A percentile compares a stretch with the other conserved stretches of the same genome.
Conservation (phyloP, 192 early-diverging fungal genomes). For the Phycomyces nitens region DNA sequence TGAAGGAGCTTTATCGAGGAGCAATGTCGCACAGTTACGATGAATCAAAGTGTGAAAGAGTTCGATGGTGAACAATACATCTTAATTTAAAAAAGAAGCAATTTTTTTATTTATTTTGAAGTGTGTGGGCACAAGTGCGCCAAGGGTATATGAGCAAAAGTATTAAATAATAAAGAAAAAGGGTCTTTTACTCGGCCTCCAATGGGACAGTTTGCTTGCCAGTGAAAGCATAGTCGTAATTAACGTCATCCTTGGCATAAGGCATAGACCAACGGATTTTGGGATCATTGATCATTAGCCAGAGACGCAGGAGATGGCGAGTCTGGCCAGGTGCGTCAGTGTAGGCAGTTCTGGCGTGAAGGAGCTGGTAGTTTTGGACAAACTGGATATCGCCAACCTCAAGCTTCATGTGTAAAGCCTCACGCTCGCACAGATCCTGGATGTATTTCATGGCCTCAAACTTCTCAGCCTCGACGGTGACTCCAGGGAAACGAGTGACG, state of each 20-base stretch:
- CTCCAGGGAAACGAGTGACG: conserved; percentile 27
- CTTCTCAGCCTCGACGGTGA: conserved; percentile 23
- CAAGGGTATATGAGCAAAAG: no score
- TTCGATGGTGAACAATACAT: conserved; percentile 16
- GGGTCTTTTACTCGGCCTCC: conserved; percentile 20
- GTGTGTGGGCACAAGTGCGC: no score
- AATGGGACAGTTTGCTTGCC: conserved; percentile 20
- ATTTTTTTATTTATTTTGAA: no score
- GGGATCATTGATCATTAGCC: conserved; percentile 22
- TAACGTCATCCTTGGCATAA: conserved; percentile 16
- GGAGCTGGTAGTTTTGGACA: conserved; percentile 38
- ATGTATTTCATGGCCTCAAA: conserved; percentile 41
- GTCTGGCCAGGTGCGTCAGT: conserved; percentile 14
- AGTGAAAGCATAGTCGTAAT: conserved; percentile 14
- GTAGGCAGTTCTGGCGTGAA: conserved; percentile 38
- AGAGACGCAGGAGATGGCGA: conserved; percentile 32
- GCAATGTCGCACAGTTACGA: conserved; percentile 52
- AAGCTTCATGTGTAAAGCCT: conserved; percentile 32
- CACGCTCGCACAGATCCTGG: conserved; percentile 25
- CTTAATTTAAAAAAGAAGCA: background rate
- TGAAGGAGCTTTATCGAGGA: conserved; percentile 53
- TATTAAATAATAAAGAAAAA: no score
- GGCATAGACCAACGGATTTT: conserved; percentile 29
- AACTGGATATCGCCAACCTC: conserved; percentile 38
- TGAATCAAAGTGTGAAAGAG: conserved; percentile 13